phyloP scores from a whole-genome alignment of 1,284 basidiomycete genomes.

The Mycena sp. region DNA sequence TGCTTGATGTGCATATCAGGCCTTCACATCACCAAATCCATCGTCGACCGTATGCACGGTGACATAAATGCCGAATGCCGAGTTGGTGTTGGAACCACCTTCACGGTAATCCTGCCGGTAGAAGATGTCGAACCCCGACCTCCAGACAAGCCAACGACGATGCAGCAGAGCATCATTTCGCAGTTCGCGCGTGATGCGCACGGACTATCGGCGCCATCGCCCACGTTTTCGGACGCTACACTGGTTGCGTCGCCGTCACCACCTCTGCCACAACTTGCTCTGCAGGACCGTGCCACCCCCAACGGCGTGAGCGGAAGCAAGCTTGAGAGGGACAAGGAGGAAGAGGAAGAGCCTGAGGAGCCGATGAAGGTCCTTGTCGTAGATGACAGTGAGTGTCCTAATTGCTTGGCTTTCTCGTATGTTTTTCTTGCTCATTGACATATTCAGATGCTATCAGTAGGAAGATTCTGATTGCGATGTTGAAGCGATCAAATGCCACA shows the following conservation, averaged over 20 bases:
- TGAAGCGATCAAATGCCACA: conserved; percentile 13
- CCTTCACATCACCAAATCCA: conserved; percentile 18
- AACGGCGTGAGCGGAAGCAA: too few relatives aligned
- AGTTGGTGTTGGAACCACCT: conserved; percentile 7
- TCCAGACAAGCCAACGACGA: neutral
- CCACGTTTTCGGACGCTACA: neutral
- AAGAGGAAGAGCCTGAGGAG: neutral
- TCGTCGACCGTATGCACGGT: conserved; percentile 22
- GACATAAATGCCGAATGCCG: conserved; percentile 13
- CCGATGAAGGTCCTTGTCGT: conserved; percentile 23
- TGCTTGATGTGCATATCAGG: neutral
- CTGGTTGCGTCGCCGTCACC: neutral
- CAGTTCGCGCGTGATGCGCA: neutral
- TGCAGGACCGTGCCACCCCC: neutral
- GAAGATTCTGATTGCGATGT: conserved; percentile 20
- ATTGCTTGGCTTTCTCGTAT: neutral
- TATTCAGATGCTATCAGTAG: conserved; percentile 23
- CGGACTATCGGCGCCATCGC: neutral
- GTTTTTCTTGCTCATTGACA: neutral
- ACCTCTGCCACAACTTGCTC: neutral
- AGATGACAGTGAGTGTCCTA: conserved; percentile 19
- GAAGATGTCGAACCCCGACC: conserved; percentile 2
- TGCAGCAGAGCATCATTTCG: conserved; percentile 3
- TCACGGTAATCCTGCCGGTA: conserved; percentile 17
- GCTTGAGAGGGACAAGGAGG: neutral